Evolutionary conservation across 768 basidiomycete genomes (phyloP), one percentile per base, ranked within the genome.

Genomic region (Phylloporus sp.): DNA sequence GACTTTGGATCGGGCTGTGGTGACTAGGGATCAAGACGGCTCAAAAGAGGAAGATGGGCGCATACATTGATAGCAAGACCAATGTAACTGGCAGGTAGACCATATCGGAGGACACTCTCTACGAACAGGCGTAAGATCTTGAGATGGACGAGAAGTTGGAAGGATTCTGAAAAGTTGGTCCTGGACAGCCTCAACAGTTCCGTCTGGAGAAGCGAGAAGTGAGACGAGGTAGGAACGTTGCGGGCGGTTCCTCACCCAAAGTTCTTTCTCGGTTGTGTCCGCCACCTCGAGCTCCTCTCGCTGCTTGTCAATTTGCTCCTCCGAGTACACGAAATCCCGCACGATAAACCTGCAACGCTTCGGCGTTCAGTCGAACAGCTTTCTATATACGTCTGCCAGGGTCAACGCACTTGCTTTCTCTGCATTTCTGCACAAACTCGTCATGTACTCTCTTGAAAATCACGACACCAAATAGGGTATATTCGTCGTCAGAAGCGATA

Each of bases 91-190:
- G 94, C 90, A 5, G 96, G 96, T 9, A 97, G 73, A 43, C 96
- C 96, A 64, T 97, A 98, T 56, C 95, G 79, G 34, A 99, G 76
- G 17, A 97, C 94, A 46, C 90, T 93, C 70, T 99, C 96, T 18
- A 95, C 84, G 58, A 94, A 98, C 14, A 96, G 72, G 9, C 91
- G 84, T 14, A 96, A 68, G 40, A 95, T 77, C 68, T 98, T 98
- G 56, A 98, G 74, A 61, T 98, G 96, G 0, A 94, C 89, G 17
- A 97, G 75, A 42, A 95, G 75, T 64, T 98, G 90, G 71, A 93
- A 92, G 6, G 93, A 84, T 71, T 99, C 96, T 1, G 93, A 94
- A 66, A 98, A 99, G 69, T 95, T 97, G 42, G 90, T 96, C 44
- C 96, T 78, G 29, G 94, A 84, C 29, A 98, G 66, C 57, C 89